Percentiles rank a stretch among this genome's conserved stretches.
phyloP scores from a whole-genome alignment of 306 rosid genomes.

The Casuarina cunninghamiana region DNA sequence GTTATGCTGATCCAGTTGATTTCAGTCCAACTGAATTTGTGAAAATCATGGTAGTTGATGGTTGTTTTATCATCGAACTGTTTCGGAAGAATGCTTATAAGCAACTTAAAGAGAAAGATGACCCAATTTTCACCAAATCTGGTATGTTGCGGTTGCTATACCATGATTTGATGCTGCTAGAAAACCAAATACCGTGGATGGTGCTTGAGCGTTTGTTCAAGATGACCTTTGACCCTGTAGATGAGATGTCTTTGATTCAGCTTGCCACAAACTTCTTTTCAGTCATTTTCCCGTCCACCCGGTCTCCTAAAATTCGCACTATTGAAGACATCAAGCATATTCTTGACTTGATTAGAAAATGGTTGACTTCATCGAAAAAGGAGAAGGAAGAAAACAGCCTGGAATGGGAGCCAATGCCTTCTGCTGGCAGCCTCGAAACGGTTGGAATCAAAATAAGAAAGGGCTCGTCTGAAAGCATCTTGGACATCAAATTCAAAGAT shows the following conservation, averaged over 20 bases:
- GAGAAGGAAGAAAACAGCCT: not conserved
- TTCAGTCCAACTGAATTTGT: not conserved
- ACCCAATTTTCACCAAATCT: not conserved
- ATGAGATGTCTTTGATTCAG: not conserved
- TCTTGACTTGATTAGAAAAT: constrained; percentile 15
- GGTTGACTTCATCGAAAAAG: not conserved
- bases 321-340: constrained; percentile 10
- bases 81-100: not conserved
- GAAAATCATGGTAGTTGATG: constrained; percentile 30
- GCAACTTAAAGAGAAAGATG: not conserved
- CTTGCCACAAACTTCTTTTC: not conserved
- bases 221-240: not conserved
- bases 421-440: too few relatives aligned
- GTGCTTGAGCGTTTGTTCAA: not conserved
- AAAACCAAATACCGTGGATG: constrained; percentile 5
- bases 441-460: too few relatives aligned
- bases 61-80: constrained; percentile 21
- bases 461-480: not conserved
- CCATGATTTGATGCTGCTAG: constrained; percentile 17
- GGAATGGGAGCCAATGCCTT: too few relatives aligned
- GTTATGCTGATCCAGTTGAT: constrained; percentile 6
- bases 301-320: not conserved
- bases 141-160: not conserved
- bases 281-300: not conserved
- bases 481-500: not conserved